Base-by-base conservation (phyloP, 2,329 filamentous ascomycete species). In the Fusarium caatingaense region DNA sequence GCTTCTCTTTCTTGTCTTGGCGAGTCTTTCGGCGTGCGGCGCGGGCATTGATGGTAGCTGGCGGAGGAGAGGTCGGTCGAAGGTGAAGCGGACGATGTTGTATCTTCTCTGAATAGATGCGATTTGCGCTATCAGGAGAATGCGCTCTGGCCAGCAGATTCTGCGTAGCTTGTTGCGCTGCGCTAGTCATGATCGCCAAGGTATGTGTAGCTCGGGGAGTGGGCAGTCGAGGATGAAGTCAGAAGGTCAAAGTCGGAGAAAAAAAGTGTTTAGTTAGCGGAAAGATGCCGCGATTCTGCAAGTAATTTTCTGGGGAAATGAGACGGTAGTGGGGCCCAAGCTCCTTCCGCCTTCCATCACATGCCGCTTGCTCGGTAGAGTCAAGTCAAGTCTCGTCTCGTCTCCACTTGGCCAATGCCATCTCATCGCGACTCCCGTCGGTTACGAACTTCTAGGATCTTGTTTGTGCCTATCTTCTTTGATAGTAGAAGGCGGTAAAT, bases 21-120 rank as follows among this genome's bases (percentile, higher is more conserved):
- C 83, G 83, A 69, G 80, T 85, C 76, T 82, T 88, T 18, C 85
- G 81, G 23, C 86, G 86, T 41, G 82, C 82, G n/a, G 86, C 83
- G 66, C 91, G 89, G 21, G 87, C 86, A 74, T 89, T 87, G 45
- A 76, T 21, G 53, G 83, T 81, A 76, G 86, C 72, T 74, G 88
- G 79, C 0, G 85, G 84, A 3, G 93, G 92, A 0, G 92, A 93
- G 23, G 90, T 91, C 9, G 93, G 90, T 44, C 91, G 89, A 6
- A 98, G 88, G 75, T 91, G 89, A 60, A 98, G 89, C 0, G 93
- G 91, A 48, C 93, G 93, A 77, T 93, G 90, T 74, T 93, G 89
- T 78, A 97, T 89, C 80, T 94, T 94, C 69, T 97, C 93, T 67
- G 86, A 85, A 84, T 92, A 95, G 79, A 97, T 92, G 56, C 89